Evolutionary conservation across 768 basidiomycete species (phyloP).

Genomic region (Pleurotus platypus): DNA sequence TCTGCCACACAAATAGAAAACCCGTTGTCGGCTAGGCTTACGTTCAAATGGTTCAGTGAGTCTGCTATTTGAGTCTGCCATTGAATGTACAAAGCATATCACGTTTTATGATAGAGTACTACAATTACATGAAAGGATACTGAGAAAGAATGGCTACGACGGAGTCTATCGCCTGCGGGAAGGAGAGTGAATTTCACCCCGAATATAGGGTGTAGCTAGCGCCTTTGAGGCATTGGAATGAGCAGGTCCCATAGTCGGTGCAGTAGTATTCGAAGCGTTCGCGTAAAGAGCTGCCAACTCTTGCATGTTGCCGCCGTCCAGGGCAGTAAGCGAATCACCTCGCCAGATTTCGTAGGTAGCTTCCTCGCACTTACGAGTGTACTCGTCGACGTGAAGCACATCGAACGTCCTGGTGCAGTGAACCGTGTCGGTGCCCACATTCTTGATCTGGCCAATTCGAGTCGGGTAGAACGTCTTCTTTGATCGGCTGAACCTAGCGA

Average conservation of each 20-base stretch:
- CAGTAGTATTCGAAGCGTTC: not conserved
- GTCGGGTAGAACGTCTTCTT: too few species aligned
- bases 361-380: not conserved
- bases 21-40: too few species aligned
- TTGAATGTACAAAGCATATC: too few species aligned
- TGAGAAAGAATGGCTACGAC: too few species aligned
- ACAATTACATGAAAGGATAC: too few species aligned
- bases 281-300: too few species aligned
- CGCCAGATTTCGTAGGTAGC: not conserved
- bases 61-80: too few species aligned
- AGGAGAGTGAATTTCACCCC: not conserved
- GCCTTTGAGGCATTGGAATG: not conserved
- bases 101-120: too few species aligned
- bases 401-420: not conserved
- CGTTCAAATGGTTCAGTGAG: too few species aligned
- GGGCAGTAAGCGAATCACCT: not conserved
- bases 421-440: not conserved
- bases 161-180: not conserved
- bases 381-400: not conserved
- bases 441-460: not conserved
- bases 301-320: too few species aligned
- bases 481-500: too few species aligned
- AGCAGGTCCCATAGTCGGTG: not conserved
- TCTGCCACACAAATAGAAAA: too few species aligned
- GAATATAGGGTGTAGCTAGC: not conserved